These are phyloP conservation scores for Eucommia ulmoides DNA, from an alignment of 257 asterid genomes.

Conservation along the genomic window DNA sequence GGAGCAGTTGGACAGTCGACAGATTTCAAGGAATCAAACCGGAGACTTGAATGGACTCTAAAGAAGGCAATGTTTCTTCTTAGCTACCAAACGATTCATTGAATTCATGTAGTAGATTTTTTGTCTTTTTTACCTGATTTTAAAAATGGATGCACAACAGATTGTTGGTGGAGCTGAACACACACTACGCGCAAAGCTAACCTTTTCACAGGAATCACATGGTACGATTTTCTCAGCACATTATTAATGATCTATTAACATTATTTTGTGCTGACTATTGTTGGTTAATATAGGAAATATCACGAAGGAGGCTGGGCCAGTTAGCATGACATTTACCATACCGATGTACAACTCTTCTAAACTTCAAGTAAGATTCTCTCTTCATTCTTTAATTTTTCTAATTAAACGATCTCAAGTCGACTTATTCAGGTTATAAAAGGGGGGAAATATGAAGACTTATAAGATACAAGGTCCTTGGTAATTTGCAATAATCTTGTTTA, in stretches of 20 bases:
- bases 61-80: conserved; percentile 59
- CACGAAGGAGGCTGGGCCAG: conserved; percentile 99
- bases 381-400: no score
- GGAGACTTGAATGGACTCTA: conserved; percentile 81
- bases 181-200: conserved; percentile 88
- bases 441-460: no score
- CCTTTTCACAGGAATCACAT: conserved; percentile 85
- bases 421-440: no score
- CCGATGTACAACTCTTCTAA: conserved; percentile 97
- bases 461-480: no score
- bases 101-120: not conserved
- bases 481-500: no score
- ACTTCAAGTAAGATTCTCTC: conserved; percentile 54
- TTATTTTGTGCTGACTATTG: conserved; percentile 5
- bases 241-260: no score
- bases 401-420: no score
- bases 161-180: conserved; percentile 90
- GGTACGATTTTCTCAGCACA: conserved; percentile 30
- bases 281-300: conserved; percentile 55
- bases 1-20: conserved; percentile 86
- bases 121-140: not conserved
- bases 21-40: conserved; percentile 85
- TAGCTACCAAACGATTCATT: no score
- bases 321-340: conserved; percentile 93
- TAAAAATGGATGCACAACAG: conserved; percentile 27